Conservation (phyloP, 306 rosid species). For the Senna tora region DNA sequence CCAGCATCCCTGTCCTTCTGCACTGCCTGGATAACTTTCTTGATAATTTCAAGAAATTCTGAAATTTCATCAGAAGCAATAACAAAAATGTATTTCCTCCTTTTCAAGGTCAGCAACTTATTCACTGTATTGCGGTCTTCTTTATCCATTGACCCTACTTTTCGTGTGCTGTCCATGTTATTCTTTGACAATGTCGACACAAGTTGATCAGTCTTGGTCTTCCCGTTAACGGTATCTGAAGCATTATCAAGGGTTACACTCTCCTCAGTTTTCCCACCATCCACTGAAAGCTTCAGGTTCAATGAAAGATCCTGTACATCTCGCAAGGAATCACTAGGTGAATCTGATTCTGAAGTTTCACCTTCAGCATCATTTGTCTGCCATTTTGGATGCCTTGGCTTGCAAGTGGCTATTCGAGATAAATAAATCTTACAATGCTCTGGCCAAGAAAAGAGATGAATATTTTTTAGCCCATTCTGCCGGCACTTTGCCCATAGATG, state of each 20-base stretch:
- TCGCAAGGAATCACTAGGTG: conserved; percentile 92
- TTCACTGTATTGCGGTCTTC: conserved; percentile 66
- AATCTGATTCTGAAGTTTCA: conserved; percentile 82
- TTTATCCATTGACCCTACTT: conserved; percentile 43
- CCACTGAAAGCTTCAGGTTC: conserved; percentile 87
- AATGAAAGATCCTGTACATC: conserved; percentile 90
- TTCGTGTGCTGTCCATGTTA: conserved; percentile 35
- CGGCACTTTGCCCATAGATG: conserved; percentile 86
- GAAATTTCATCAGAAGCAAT: conserved; percentile 70
- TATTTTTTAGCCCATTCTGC: conserved; percentile 80
- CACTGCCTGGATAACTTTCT: conserved; percentile 60
- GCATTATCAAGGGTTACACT: conserved; percentile 64
- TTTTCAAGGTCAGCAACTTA: conserved; percentile 83
- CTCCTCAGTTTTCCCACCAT: conserved; percentile 75
- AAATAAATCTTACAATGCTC: conserved; percentile 95
- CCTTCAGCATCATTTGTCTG: conserved; percentile 76
- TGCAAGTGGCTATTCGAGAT: conserved; percentile 82
- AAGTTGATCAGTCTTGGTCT: conserved; percentile 69
- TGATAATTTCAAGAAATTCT: conserved; percentile 60
- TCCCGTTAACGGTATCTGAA: conserved; percentile 64
- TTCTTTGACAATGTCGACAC: conserved; percentile 82
- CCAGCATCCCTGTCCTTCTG: conserved; percentile 80
- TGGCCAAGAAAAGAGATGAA: conserved; percentile 92
- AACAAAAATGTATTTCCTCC: conserved; percentile 79
- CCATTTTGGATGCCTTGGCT: conserved; percentile 95